Base-by-base conservation (phyloP, 2,329 filamentous ascomycete genomes). In the Cladosporium austrohemisphaericum region DNA sequence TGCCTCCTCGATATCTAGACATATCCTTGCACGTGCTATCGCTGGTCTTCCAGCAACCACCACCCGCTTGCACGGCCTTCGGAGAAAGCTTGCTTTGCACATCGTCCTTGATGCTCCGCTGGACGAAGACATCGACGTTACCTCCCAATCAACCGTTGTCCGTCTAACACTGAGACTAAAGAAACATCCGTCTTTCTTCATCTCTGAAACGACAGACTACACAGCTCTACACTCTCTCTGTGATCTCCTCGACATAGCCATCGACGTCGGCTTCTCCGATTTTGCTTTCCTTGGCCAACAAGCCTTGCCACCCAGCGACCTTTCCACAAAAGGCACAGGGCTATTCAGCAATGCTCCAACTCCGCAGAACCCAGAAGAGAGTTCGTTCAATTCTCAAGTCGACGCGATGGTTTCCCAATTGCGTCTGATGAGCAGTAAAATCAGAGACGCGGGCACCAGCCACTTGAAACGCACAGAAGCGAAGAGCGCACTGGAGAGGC, bases 371-470 rank as follows among this genome's bases (percentile, higher is more conserved):
- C 56, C 60, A 33, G 71, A 69, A 10, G 71, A 77, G 38, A 65
- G 57, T 2, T 64, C 70, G 3, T 95, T 92, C 71, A 88, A 96
- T 61, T 66, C 70, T 5, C 74, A 82, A 9, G 73, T 95, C 26
- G 90, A 95, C 65, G 71, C 69, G 18, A 73, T 95, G 4, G 75
- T 80, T 1, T 68, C 69, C 14, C 73, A 72, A 26, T 72, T 94
- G 44, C 80, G 83, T 43, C 57, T 65, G 5, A 70, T 81, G 10
- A 75, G 75, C 47, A 72, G 72, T 14, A 77, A 76, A 31, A 94
- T 95, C 60, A 78, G 84, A 51, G 87, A 90, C 60, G 78, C 83
- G 1, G 88, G 87, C 32, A 85, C 88, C 36, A 81, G 81, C 18
- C 81, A 86, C 59, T 74, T 93, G 51, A 77, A 79, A 13, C 79